Evolutionary conservation across 345 rosid genomes (phyloP), one percentile per base, ranked within the genome.

Genomic region (Citrus australasica): DNA sequence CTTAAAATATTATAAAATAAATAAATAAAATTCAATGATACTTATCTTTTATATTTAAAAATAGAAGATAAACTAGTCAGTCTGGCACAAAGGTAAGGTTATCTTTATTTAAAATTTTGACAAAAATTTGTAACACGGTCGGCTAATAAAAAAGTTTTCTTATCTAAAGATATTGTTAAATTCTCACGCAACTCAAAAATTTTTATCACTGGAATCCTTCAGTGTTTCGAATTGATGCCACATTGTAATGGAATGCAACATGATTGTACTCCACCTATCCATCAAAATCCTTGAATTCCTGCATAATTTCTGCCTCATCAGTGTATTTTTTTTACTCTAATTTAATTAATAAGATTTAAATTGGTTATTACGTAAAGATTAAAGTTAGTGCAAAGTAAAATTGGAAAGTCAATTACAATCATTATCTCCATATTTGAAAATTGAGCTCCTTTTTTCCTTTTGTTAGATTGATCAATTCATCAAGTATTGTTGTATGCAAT

Each of bases 371-470:
- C 9, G 4, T 22, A 13, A 10, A 69, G 35, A 32, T 27, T 63
- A 65, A 78, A 56, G 53, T 37, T 64, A 65, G 53, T 32, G 21
- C 11, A 58, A 76, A 76, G 64, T 37, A 66, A 32, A 51, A n/a
- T 58, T 28, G 53, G 37, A 58, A 59, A 42, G 65, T 11, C 8
- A 48, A 62, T 61, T 7, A 48, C n/a, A 73, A 77, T 76, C 25
- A 76, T 80, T 28, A 76, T 4, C 19, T 74, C 51, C 28, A n/a
- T 25, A 76, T 56, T 76, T 66, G 65, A 67, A 67, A 76, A 32
- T 22, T 35, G 60, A 51, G 16, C 25, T 65, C 46, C 42, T 59
- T 37, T 32, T 51, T 65, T 14, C 6, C 19, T 42, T 28, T 62
- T 40, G 9, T 42, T 64, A 40, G 7, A n/a, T 61, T 24, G 51